Conservation (phyloP, 176 grass and related monocot genomes). For the Bothriochloa decipiens region DNA sequence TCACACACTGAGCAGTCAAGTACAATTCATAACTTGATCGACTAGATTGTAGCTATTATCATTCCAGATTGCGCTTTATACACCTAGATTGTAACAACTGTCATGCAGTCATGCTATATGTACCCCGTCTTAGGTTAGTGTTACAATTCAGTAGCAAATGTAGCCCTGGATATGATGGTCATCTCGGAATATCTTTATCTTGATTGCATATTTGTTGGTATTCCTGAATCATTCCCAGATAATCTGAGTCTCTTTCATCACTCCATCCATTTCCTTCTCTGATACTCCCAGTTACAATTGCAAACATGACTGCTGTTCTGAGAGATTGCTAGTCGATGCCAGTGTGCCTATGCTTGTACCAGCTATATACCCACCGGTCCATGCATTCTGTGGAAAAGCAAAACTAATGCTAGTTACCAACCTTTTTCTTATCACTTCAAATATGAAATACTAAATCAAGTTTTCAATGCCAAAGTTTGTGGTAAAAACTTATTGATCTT, state of each 20-base stretch:
- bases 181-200: constrained; percentile 3
- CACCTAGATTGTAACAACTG: background rate
- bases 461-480: constrained; percentile 2
- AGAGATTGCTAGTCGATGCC: constrained; percentile 43
- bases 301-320: constrained; percentile 21
- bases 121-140: background rate
- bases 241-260: constrained; percentile 5
- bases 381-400: constrained; percentile 73
- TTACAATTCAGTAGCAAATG: constrained; percentile 17
- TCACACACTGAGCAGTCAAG: background rate
- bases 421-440: constrained; percentile 1
- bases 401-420: constrained; percentile 20
- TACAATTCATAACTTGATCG: constrained; percentile 9
- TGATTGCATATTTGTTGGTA: background rate
- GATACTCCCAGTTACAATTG: constrained; percentile 19
- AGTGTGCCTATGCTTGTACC: constrained; percentile 76
- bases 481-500: background rate
- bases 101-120: background rate
- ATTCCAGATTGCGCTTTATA: background rate
- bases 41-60: background rate
- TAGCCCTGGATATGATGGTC: background rate
- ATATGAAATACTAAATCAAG: background rate
- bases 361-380: constrained; percentile 84
- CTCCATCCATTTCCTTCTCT: background rate
- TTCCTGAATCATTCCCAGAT: background rate